A percentile compares a stretch with the other conserved stretches of the same genome.
Evolutionary conservation across 257 asterid genomes (phyloP).

Genomic region (Schizonepeta tenuifolia): DNA sequence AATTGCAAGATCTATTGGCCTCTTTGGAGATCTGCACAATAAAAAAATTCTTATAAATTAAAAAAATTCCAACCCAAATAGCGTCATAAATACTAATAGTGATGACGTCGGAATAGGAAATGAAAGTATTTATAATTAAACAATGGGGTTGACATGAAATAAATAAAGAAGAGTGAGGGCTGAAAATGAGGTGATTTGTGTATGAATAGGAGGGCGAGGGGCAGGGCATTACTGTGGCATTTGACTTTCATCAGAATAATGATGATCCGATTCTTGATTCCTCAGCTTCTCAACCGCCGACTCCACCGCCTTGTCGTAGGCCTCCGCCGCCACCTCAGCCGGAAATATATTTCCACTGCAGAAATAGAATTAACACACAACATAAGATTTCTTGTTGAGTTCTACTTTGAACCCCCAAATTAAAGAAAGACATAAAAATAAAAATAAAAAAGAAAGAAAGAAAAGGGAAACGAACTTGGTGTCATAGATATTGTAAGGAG

Average conservation of each 20-base stretch:
- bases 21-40: slow-evolving; percentile 54
- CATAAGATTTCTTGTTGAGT: neutral
- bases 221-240: slow-evolving; percentile 47
- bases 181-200: too few species aligned
- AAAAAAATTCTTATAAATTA: neutral
- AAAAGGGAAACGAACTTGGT: slow-evolving; percentile 41
- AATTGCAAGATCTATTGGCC: slow-evolving; percentile 87
- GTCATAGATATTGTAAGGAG: slow-evolving; percentile 87
- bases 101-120: neutral
- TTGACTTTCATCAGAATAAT: slow-evolving; percentile 30
- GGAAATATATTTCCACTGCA: slow-evolving; percentile 84
- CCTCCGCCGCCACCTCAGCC: slow-evolving; percentile 66
- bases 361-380: neutral
- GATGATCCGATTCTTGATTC: slow-evolving; percentile 40
- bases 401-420: neutral
- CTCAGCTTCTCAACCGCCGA: slow-evolving; percentile 62
- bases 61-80: neutral
- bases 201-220: neutral
- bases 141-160: neutral
- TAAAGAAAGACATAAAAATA: too few species aligned
- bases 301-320: slow-evolving; percentile 82
- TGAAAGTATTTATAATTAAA: neutral
- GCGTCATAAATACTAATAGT: too few species aligned
- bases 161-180: too few species aligned
- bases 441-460: neutral